Evolutionary conservation across 352 stramenopile species (phyloP), one percentile per base, ranked within the genome.

Genomic region (Lagenidium giganteum): DNA sequence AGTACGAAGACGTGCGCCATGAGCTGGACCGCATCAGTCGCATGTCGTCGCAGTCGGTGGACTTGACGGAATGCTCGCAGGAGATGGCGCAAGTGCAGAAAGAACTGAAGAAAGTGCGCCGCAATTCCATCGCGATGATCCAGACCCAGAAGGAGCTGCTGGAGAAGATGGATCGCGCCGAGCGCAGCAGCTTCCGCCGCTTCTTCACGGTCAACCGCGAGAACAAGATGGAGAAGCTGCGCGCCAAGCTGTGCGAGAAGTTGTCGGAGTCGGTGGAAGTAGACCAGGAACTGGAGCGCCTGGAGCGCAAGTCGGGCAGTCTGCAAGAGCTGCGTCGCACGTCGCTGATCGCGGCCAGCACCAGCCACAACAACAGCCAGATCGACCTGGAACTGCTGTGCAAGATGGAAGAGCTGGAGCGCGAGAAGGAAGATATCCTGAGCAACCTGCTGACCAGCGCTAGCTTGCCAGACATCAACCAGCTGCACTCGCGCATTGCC

Each of bases 401-500:
- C 27, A 59, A 53, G n/a, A 63, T 81, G 8, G 54, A 67, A 8
- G 42, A 61, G 45, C 67, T 87, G 24, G 64, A 84, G 54, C 64
- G 47, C 18, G 70, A 83, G 52, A 84, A 84, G 46, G 62, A 88
- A 51, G 53, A 53, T n/a, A 38, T 86, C 3, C 49, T 88, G 4
- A 46, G 61, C 12, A 46, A 61, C 4, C 54, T 88, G 36, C 46
- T 88, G 5, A 49, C 56, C 3, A 65, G 64, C 16, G 41, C 80
- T 14, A 57, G 53, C 5, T 42, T 78, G 24, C 69, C 80, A 0
- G 76, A 89, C n/a, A 67, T 59, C 4, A 43, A 75, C 33, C 70
- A 82, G 54, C 69, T 89, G 26, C 63, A 84, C 38, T 68, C 80
- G n/a, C 80, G 83, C 29, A 72, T 92, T 30, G 72, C 74, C 32